These are phyloP conservation scores for Miscanthus lutarioriparius DNA, from an alignment of 176 grass and related monocot species.

Conservation along the genomic window DNA sequence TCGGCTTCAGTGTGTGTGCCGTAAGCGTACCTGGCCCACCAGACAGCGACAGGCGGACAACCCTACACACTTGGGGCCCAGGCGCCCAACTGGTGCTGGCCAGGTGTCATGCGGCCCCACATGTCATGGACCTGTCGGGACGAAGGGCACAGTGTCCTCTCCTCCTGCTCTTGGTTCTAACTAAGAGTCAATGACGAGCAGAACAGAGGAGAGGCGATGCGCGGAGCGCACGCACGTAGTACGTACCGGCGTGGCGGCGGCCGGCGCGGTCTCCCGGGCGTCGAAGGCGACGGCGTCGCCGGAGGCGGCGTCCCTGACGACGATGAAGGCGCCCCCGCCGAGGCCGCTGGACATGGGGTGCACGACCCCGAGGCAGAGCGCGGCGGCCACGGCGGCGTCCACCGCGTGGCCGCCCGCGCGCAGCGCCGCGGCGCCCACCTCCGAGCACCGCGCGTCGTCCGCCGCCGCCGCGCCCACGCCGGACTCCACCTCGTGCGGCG, in stretches of 20 bases:
- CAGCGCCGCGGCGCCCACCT: conserved; percentile 62
- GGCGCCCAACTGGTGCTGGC: too few species aligned
- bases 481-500: conserved; percentile 40
- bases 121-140: neutral
- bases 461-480: conserved; percentile 59
- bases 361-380: conserved; percentile 86
- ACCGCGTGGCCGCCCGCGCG: conserved; percentile 80
- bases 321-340: conserved; percentile 80
- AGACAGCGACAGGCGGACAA: neutral
- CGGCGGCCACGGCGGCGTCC: conserved; percentile 67
- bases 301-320: conserved; percentile 59
- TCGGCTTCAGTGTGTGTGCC: neutral
- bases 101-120: conserved; percentile 2
- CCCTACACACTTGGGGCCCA: neutral
- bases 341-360: conserved; percentile 88
- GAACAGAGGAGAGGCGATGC: neutral
- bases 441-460: conserved; percentile 86
- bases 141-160: neutral
- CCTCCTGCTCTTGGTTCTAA: neutral
- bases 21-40: neutral
- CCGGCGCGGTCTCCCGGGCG: conserved; percentile 83
- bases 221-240: neutral
- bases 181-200: neutral
- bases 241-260: conserved; percentile 62
- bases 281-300: conserved; percentile 75